Conservation (phyloP, 352 stramenopile genomes). For the Pythium diclinum region DNA sequence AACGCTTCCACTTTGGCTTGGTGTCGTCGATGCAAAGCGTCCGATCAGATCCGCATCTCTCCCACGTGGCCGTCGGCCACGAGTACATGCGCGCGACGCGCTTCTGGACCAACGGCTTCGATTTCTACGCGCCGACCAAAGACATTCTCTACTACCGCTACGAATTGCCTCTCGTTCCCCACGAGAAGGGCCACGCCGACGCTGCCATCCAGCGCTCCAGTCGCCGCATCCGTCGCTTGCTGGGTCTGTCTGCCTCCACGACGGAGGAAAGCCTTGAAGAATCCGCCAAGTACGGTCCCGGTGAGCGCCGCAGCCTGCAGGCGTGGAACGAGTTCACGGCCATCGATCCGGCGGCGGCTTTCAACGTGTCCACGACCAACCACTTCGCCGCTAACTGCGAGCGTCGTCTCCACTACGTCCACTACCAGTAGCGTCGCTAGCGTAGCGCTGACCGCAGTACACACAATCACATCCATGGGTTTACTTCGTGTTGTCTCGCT, state of each 20-base stretch:
- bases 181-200: constrained; percentile 26
- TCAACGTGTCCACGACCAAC: constrained; percentile 85
- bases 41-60: constrained; percentile 71
- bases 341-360: constrained; percentile 51
- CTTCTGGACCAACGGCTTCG: constrained; percentile 85
- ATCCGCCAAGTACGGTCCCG: constrained; percentile 41
- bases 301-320: constrained; percentile 42
- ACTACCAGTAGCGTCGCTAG: constrained; percentile 30
- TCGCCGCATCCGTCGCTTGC: constrained; percentile 63
- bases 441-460: neutral
- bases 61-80: constrained; percentile 52
- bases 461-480: neutral
- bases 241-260: constrained; percentile 46
- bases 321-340: constrained; percentile 64
- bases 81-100: constrained; percentile 77
- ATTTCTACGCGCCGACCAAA: constrained; percentile 76
- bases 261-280: constrained; percentile 35
- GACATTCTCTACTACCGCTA: constrained; percentile 70
- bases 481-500: neutral
- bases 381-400: constrained; percentile 74
- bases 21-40: constrained; percentile 54
- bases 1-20: constrained; percentile 79
- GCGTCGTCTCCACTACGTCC: constrained; percentile 53
- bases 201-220: constrained; percentile 29
- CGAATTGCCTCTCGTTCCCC: constrained; percentile 36